phyloP scores from a whole-genome alignment of 2,329 filamentous ascomycete species.

The Sclerotinia nivalis region DNA sequence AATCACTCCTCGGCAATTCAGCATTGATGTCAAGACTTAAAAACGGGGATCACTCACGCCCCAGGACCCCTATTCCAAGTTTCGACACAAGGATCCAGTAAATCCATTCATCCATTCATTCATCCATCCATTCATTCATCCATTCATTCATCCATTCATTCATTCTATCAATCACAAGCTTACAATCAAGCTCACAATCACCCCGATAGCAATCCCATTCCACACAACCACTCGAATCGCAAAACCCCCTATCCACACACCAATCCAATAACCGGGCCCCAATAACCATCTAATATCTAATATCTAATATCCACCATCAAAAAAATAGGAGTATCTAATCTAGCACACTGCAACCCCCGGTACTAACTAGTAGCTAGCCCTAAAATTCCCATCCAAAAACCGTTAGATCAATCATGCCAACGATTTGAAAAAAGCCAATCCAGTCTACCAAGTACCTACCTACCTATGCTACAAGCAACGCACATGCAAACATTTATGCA shows the following conservation, averaged over 20 bases:
- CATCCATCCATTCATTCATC: too few relatives aligned
- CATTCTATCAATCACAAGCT: neutral
- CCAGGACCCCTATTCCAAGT: constrained; percentile 6
- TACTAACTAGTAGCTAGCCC: too few relatives aligned
- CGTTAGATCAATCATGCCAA: too few relatives aligned
- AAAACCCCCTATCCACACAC: neutral
- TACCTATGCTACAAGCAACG: too few relatives aligned
- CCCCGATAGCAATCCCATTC: neutral
- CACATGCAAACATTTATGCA: too few relatives aligned
- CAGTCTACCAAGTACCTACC: too few relatives aligned
- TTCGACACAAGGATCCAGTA: neutral
- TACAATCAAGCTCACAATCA: neutral
- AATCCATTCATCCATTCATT: neutral
- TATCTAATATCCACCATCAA: too few relatives aligned
- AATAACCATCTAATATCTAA: neutral
- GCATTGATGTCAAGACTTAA: neutral
- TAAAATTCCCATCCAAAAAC: too few relatives aligned
- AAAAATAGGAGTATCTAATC: too few relatives aligned
- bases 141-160: neutral
- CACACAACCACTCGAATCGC: neutral
- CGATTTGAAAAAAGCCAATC: too few relatives aligned
- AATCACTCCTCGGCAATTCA: neutral
- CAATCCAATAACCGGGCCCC: neutral
- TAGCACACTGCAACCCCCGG: too few relatives aligned
- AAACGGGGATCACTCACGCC: neutral